Evolutionary conservation across 2,329 filamentous ascomycete species (phyloP).

Genomic region (Claviceps arundinis): DNA sequence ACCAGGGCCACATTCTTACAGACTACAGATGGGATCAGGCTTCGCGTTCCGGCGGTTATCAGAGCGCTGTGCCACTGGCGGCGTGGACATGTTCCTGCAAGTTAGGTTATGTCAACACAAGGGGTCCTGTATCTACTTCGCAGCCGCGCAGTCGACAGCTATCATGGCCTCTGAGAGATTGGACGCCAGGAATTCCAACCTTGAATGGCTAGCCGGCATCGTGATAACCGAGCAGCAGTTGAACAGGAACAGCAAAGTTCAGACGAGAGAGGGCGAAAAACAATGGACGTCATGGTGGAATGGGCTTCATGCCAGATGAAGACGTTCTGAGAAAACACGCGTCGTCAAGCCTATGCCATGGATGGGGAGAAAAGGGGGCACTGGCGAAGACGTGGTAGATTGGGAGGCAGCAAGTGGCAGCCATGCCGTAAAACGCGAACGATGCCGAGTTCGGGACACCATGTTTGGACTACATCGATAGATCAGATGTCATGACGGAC

Average conservation of each 20-base stretch:
- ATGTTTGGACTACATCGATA: not conserved
- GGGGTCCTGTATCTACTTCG: not conserved
- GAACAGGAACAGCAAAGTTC: conserved; percentile 16
- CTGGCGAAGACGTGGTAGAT: not conserved
- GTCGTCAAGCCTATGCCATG: not conserved
- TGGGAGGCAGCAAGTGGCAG: not conserved
- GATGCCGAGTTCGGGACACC: not conserved
- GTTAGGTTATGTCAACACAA: conserved; percentile 2
- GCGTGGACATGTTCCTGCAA: conserved; percentile 10
- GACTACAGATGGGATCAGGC: conserved; percentile 14
- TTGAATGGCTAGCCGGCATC: conserved; percentile 12
- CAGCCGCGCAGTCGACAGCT: not conserved
- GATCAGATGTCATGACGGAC: not conserved
- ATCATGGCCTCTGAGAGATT: not conserved
- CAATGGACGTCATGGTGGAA: conserved; percentile 20
- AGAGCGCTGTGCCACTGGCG: conserved; percentile 27
- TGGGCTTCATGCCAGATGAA: conserved; percentile 16
- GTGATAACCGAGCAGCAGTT: conserved; percentile 13
- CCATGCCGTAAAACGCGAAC: not conserved
- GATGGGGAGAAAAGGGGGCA: not conserved
- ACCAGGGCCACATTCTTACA: conserved; percentile 23
- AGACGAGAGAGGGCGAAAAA: conserved; percentile 21
- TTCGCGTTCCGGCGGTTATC: conserved; percentile 15
- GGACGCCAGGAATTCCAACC: conserved; percentile 6
- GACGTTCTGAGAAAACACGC: not conserved